These are phyloP conservation scores for Garcia nutans DNA, from an alignment of 345 rosid genomes.

Conservation along the genomic window DNA sequence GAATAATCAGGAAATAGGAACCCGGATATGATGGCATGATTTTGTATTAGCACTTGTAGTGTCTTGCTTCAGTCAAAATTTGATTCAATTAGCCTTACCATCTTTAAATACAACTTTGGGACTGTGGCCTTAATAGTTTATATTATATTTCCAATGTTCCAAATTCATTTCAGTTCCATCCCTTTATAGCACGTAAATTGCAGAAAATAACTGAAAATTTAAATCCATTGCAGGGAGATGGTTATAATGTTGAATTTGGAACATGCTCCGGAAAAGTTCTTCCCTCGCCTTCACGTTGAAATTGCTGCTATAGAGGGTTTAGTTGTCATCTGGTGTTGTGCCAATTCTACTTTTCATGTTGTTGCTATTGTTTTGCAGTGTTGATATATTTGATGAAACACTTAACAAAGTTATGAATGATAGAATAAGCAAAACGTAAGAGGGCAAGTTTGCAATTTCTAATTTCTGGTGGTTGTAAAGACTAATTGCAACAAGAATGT, in stretches of 20 bases:
- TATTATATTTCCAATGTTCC: neutral
- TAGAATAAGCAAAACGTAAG: neutral
- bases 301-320: neutral
- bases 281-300: constrained; percentile 31
- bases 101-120: neutral
- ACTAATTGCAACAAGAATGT: neutral
- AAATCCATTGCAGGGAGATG: constrained; percentile 69
- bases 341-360: neutral
- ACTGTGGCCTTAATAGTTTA: neutral
- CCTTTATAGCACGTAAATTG: neutral
- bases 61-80: neutral
- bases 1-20: neutral
- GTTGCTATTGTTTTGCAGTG: neutral
- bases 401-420: neutral
- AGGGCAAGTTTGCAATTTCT: too few relatives aligned
- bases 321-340: neutral
- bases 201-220: neutral
- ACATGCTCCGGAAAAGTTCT: constrained; percentile 76
- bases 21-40: neutral
- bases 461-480: neutral
- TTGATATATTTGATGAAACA: neutral
- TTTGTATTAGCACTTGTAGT: neutral
- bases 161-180: neutral
- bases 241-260: constrained; percentile 88
- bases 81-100: neutral